Conservation (phyloP, 116 monocot genomes). For the Zostera marina region DNA sequence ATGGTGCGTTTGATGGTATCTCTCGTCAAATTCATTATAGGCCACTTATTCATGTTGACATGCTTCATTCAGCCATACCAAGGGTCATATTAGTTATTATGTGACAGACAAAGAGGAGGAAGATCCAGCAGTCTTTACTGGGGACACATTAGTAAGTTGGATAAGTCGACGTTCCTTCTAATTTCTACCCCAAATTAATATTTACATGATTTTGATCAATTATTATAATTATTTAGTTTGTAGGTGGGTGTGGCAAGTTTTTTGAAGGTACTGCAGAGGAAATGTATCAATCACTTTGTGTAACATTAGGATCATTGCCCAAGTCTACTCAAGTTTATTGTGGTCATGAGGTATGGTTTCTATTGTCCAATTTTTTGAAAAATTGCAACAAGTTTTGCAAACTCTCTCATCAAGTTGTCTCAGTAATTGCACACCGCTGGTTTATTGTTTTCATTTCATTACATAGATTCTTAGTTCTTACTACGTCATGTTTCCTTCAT, state of each 20-base stretch:
- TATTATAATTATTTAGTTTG: conserved; percentile 29
- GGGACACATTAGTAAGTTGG: conserved; percentile 76
- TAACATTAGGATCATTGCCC: conserved; percentile 85
- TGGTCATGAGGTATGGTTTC: conserved; percentile 74
- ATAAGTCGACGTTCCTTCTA: neutral
- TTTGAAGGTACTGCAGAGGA: conserved; percentile 91
- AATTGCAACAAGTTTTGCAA: too few relatives aligned
- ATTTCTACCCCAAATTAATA: neutral
- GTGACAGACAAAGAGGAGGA: conserved; percentile 56
- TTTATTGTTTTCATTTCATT: too few relatives aligned
- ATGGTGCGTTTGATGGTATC: conserved; percentile 26
- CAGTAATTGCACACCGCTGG: too few relatives aligned
- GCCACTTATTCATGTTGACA: neutral
- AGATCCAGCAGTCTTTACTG: conserved; percentile 82
- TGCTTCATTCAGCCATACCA: conserved; percentile 55
- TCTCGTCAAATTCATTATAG: neutral
- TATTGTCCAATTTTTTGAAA: neutral
- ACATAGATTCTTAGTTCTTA: too few relatives aligned
- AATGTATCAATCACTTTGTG: conserved; percentile 83
- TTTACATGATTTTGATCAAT: neutral
- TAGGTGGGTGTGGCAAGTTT: conserved; percentile 94
- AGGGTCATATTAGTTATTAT: conserved; percentile 91
- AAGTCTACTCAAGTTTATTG: conserved; percentile 78
- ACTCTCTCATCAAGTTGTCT: too few relatives aligned
- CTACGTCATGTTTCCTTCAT: too few relatives aligned